A percentile compares a stretch with the other conserved stretches of the same genome.
Evolutionary conservation across 2,329 filamentous ascomycete species (phyloP).

Genomic region (Tolypocladium tropicale): DNA sequence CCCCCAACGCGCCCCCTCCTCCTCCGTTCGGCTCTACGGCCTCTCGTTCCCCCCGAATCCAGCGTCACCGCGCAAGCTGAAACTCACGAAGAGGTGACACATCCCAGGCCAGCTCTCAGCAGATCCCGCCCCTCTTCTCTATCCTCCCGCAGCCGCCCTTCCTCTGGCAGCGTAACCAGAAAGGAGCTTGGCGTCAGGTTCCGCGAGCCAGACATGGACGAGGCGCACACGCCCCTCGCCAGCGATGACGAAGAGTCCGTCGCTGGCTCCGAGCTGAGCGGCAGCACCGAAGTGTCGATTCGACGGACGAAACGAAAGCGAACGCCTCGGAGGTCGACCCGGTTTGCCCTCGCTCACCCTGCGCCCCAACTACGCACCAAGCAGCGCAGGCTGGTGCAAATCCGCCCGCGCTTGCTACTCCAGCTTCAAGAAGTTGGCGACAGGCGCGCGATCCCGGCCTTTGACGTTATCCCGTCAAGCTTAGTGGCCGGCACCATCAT

Average conservation of each 20-base stretch:
- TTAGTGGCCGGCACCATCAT: conserved; percentile 44
- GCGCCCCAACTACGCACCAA: conserved; percentile 47
- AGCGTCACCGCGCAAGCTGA: conserved; percentile 2
- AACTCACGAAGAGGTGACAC: not conserved
- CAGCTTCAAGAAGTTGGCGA: conserved; percentile 60
- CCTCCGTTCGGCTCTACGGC: conserved; percentile 30
- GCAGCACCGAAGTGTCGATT: conserved; percentile 29
- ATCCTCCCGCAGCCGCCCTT: conserved; percentile 16
- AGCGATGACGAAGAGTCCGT: conserved; percentile 39
- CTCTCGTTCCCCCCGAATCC: conserved; percentile 19
- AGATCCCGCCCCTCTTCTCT: not conserved
- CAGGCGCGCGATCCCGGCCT: conserved; percentile 53
- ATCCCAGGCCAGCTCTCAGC: conserved; percentile 1
- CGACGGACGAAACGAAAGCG: conserved; percentile 32
- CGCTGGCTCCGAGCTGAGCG: conserved; percentile 33
- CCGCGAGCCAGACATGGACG: conserved; percentile 23
- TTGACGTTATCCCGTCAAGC: conserved; percentile 66
- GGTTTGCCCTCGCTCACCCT: conserved; percentile 59
- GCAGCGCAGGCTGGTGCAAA: conserved; percentile 55
- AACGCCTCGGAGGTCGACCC: conserved; percentile 44
- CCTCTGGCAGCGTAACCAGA: conserved; percentile 27
- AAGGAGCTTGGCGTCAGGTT: conserved; percentile 37
- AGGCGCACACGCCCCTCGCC: conserved; percentile 15
- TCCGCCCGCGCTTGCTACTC: conserved; percentile 58
- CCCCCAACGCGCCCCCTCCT: conserved; percentile 27